Evolutionary conservation across 2,329 filamentous ascomycete species (phyloP), one percentile per base, ranked within the genome.

Genomic region (Cordyceps tenuipes): DNA sequence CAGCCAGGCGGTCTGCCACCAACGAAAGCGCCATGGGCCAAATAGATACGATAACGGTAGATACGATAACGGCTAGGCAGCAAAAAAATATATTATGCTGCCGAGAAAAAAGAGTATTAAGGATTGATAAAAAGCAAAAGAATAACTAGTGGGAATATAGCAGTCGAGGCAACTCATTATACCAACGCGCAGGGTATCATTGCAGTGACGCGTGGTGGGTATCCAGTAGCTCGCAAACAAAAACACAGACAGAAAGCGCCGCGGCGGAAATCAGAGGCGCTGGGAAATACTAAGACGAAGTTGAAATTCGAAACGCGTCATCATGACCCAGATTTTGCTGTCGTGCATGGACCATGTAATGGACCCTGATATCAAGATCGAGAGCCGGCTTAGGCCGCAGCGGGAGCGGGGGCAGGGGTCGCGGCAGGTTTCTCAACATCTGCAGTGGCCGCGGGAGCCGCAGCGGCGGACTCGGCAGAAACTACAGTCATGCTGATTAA

Each of bases 21-120:
- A 29, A 79, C 77, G 6, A 78, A 75, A 64, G 77, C 77, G 15
- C 78, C 77, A 1, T 80, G 77, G 77, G 75, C 76, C 0, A 76
- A 71, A 64, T 71, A 70, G 60, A 43, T 21, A 47, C 19, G 34
- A n/a, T n/a, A n/a, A n/a, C n/a, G n/a, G n/a, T n/a, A 70, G 60
- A 43, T 21, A 47, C 19, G 34, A 9, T 65, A 48, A 63, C 12
- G 12, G 3, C 31, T 19, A 23, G 10, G 9, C 4, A 53, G 21
- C 19, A 34, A 51, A 31, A 57, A 31, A 52, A 13, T 43, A 47
- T 49, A 61, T 50, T 49, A 19, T 39, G n/a, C 56, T 52, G 39
- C 17, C n/a, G 48, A 52, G 39, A 46, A 23, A 26, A 7, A 17
- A 54, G 17, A 54, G 17, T 54, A 59, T 53, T 53, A 48, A 41